Evolutionary conservation across 2,329 filamentous ascomycete species (phyloP).

Genomic region (Penicillium sp.): DNA sequence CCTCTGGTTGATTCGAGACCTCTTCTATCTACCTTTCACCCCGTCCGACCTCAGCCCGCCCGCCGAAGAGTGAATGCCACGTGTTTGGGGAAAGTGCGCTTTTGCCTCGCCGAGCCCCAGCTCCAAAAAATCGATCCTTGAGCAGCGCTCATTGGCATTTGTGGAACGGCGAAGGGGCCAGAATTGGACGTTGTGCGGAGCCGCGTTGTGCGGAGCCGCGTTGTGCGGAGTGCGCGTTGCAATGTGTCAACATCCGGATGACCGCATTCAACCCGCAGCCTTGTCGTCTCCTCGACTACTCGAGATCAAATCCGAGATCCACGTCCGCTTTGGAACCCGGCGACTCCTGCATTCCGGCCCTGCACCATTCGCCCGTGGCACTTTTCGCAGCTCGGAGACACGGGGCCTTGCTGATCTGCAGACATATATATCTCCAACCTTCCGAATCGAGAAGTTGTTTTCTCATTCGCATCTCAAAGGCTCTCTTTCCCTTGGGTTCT

Average conservation of each 20-base stretch:
- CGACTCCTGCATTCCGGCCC: background rate
- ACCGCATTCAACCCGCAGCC: background rate
- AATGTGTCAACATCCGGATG: background rate
- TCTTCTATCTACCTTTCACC: slow-evolving; percentile 35
- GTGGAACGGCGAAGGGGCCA: background rate
- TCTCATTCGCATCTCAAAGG: background rate
- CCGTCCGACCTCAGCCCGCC: slow-evolving; percentile 19
- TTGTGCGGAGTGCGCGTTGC: background rate
- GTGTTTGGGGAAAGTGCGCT: background rate
- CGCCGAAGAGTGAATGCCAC: slow-evolving; percentile 1
- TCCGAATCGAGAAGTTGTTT: background rate
- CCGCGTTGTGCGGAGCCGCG: background rate
- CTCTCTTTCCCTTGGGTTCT: background rate
- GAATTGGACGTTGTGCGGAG: background rate
- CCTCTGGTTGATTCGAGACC: slow-evolving; percentile 39
- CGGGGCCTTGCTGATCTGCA: background rate
- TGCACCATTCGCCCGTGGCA: background rate
- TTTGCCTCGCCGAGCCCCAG: background rate
- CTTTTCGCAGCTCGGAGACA: too few species aligned
- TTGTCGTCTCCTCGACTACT: background rate
- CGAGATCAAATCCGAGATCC: background rate
- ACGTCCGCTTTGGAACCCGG: background rate
- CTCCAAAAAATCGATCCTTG: too few species aligned
- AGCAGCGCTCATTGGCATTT: background rate
- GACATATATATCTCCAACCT: background rate